Base-by-base conservation (phyloP, 2,329 filamentous ascomycete genomes). In the Bipolaris oryzae region DNA sequence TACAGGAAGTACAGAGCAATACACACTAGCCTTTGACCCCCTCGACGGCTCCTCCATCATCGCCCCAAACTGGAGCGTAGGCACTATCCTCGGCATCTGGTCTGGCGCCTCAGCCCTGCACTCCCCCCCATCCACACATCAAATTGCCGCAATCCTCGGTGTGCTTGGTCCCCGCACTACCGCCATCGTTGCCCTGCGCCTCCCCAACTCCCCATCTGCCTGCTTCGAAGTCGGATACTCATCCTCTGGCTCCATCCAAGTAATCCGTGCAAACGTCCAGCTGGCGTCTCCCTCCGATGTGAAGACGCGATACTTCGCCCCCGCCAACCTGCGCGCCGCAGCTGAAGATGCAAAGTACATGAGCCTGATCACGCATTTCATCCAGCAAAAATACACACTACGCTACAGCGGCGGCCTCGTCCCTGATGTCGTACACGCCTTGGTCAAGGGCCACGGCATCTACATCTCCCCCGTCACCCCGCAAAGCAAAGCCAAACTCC, bases 21-120 rank as follows among this genome's bases (percentile, higher is more conserved):
- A 88, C 72, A 82, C 85, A 0, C 73, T 87, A 7, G 85, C 84
- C 0, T 88, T 88, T 62, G 86, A 88, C 62, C 86, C 86, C 0
- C 79, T 88, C 0, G 86, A 88, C 62, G 86, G 86, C 10, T 85
- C 82, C 70, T 87, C 84, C 44, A 88, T 88, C 57, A 75, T 76
- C 46, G 69, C 70, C 2, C 69, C 74, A 11, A 76, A 76, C 54
- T 76, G 74, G 74, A 70, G 70, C 2, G 74, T 76, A 7, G 74
- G 84, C 69, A 87, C 84, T 44, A 88, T 88, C 55, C 73, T 87
- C 15, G 85, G 85, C 7, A 73, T 88, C 37, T 88, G 86, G 74
- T 62, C 69, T 23, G 70, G 71, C 1, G 3, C 43, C 1, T 63
- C 64, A 1, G 74, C 73, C 3, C 42, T 75, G 55, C 55, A 62